Base-by-base conservation (phyloP, 768 basidiomycete genomes). In the Boletus pseudopeckii region DNA sequence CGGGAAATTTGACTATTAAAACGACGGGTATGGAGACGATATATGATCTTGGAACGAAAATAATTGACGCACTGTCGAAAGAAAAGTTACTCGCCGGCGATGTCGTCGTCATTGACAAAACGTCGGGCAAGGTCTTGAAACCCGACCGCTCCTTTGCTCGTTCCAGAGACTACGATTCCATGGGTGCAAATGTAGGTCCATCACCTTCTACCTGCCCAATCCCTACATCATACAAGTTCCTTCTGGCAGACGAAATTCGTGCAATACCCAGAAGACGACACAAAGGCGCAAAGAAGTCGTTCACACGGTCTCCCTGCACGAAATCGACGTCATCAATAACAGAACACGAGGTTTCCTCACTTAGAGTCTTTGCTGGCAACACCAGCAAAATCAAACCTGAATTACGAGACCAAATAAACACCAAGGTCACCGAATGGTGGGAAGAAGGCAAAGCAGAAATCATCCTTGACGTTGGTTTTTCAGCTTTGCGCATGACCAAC, bases 361-460 rank as follows among this genome's bases (percentile, higher is more conserved):
- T 0, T 4, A 22, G 22, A 22, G 22, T 24, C 80, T 99, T 90
- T 67, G 84, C 90, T 47, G 94, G 96, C 11, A 95, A 98, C 69
- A 99, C 97, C 0, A 97, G 96, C n/a, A 96, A 99, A 75, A 98
- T 99, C 71, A 98, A 97, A 74, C 90, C 94, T 28, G 96, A 98
- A 68, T 76, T 99, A 54, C 84, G 96, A 48, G 90, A 88, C 64
- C 96, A 99, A 72, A 98, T 99, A 72, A 92, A 99, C 72, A 83
- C 87, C 44, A 98, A 98, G 70, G 94, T 99, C 4, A 87, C 86
- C 2, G 96, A 98, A 65, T 98, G 96, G 96, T 77, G 93, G 52
- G 96, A 99, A 73, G 96, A 98, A 74, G 95, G 96, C 55, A 99
- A 98, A 71, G 96, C 96, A 2, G 93, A 94, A 68, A 92, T 98